These are phyloP conservation scores for Kodamaea sp. DNA, from an alignment of 1,139 yeast species.

Conservation along the genomic window DNA sequence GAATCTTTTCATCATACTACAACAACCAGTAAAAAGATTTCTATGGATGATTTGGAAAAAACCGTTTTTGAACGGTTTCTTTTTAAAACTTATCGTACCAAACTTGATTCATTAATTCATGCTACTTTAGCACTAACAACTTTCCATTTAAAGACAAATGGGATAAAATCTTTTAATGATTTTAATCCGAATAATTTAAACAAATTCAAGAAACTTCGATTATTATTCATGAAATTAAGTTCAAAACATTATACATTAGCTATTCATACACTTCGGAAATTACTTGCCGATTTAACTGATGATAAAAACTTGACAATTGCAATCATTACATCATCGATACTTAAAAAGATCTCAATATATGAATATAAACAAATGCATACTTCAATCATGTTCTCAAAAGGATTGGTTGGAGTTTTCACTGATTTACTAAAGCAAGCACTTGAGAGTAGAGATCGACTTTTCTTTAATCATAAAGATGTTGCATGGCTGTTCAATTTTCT, in stretches of 20 bases:
- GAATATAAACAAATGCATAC: slow-evolving; percentile 20
- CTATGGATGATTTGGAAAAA: slow-evolving; percentile 14
- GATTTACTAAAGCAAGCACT: slow-evolving; percentile 14
- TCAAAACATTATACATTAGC: slow-evolving; percentile 21
- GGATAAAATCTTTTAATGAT: slow-evolving; percentile 19
- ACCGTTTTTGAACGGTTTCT: slow-evolving; percentile 7
- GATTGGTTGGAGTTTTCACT: slow-evolving; percentile 22
- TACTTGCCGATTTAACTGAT: slow-evolving; percentile 11
- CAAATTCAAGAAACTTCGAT: slow-evolving; percentile 10
- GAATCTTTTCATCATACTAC: neutral
- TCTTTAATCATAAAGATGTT: slow-evolving; percentile 12
- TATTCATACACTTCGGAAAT: slow-evolving; percentile 16
- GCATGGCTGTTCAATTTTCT: slow-evolving; percentile 19
- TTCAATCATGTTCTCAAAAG: slow-evolving; percentile 24
- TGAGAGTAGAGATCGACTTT: neutral
- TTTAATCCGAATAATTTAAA: slow-evolving; percentile 4
- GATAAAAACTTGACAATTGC: slow-evolving; percentile 21
- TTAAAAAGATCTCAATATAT: slow-evolving; percentile 25
- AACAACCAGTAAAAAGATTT: neutral
- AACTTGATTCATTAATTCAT: slow-evolving; percentile 13
- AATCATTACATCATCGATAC: slow-evolving; percentile 21
- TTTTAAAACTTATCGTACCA: slow-evolving; percentile 6
- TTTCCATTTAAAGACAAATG: slow-evolving; percentile 20
- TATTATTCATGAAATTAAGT: slow-evolving; percentile 13
- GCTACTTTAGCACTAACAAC: slow-evolving; percentile 20